These are phyloP conservation scores for Neoscytalidium dimidiatum DNA, from an alignment of 2,329 filamentous ascomycete species.

Conservation along the genomic window DNA sequence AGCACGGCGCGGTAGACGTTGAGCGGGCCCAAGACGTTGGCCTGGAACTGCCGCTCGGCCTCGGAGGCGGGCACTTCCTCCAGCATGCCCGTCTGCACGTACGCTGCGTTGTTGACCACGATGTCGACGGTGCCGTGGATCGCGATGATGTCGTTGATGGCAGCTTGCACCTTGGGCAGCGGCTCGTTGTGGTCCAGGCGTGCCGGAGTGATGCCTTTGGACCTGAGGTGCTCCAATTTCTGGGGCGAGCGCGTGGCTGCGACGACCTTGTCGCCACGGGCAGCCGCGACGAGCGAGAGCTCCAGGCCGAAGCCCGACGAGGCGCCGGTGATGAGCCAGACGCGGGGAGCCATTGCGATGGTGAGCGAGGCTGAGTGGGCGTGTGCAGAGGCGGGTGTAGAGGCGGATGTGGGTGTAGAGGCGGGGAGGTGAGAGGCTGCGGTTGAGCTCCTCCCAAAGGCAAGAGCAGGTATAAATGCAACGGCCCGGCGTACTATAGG, in stretches of 20 bases:
- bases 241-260: slow-evolving; percentile 25
- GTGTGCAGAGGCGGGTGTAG: background rate
- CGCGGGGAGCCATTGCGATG: background rate
- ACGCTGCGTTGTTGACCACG: slow-evolving; percentile 4
- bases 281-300: slow-evolving; percentile 22
- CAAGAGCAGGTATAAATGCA: background rate
- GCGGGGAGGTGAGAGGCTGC: background rate
- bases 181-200: slow-evolving; percentile 45
- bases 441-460: background rate
- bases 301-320: slow-evolving; percentile 28
- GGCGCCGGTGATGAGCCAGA: slow-evolving; percentile 31
- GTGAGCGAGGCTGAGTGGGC: too few species aligned
- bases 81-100: background rate
- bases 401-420: background rate
- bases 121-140: slow-evolving; percentile 25
- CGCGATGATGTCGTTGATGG: slow-evolving; percentile 39
- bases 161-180: slow-evolving; percentile 24
- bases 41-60: slow-evolving; percentile 40
- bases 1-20: slow-evolving; percentile 53
- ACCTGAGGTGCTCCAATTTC: background rate
- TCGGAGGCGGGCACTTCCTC: background rate
- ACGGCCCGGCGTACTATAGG: background rate
- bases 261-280: slow-evolving; percentile 26
- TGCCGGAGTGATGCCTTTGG: background rate
- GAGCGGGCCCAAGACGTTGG: slow-evolving; percentile 57